phyloP scores from a whole-genome alignment of 345 rosid genomes.

The Trapa incisa region DNA sequence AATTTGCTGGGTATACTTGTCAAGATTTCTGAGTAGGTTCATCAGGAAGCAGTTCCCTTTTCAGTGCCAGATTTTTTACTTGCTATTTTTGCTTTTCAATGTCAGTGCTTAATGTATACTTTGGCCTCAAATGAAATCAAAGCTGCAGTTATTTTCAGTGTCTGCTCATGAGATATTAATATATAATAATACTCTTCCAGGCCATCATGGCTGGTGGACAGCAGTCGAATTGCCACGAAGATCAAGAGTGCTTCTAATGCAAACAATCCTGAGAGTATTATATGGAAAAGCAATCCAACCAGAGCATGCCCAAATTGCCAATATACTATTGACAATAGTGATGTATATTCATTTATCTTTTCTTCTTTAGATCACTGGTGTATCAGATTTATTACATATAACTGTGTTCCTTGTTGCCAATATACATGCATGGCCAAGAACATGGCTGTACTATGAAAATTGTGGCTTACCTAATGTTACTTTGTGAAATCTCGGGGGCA shows the following conservation, averaged over 20 bases:
- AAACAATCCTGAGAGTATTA: slow-evolving; percentile 32
- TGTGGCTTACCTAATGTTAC: background rate
- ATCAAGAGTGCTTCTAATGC: slow-evolving; percentile 64
- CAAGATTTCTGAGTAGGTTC: background rate
- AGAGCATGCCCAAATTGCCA: slow-evolving; percentile 76
- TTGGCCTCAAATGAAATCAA: background rate
- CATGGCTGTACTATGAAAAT: too few relatives aligned
- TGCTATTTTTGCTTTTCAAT: background rate
- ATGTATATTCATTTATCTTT: slow-evolving; percentile 31
- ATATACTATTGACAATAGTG: slow-evolving; percentile 68
- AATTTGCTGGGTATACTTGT: background rate
- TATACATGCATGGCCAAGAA: background rate
- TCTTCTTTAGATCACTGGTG: background rate
- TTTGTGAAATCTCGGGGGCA: background rate
- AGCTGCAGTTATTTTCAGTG: background rate
- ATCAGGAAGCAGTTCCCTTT: background rate
- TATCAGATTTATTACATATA: background rate
- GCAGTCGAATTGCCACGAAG: slow-evolving; percentile 68
- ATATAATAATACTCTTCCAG: slow-evolving; percentile 25
- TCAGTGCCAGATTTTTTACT: background rate
- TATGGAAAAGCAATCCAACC: slow-evolving; percentile 73
- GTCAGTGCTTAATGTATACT: background rate
- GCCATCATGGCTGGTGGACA: slow-evolving; percentile 76
- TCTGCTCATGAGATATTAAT: background rate
- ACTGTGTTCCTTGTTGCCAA: background rate